Percentiles rank a stretch among this genome's conserved stretches.
phyloP scores from a whole-genome alignment of 345 rosid genomes.

The Lumnitzera littorea region DNA sequence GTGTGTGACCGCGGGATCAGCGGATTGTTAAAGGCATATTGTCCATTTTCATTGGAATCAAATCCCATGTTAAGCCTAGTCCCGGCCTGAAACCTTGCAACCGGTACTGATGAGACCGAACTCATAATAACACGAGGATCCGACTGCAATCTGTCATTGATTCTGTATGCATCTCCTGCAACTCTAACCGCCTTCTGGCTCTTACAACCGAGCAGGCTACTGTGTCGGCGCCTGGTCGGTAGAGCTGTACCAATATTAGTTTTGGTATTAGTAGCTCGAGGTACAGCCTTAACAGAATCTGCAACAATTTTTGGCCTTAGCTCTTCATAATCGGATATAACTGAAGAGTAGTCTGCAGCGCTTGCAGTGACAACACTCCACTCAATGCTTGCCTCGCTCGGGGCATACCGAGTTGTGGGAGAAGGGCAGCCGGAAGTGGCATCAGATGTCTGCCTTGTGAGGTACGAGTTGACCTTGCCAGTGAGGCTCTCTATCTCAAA shows the following conservation, averaged over 20 bases:
- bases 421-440: conserved; percentile 37
- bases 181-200: conserved; percentile 58
- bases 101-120: conserved; percentile 19
- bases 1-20: conserved; percentile 24
- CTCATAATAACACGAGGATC: neutral
- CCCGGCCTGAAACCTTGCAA: conserved; percentile 38
- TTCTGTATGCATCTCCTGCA: conserved; percentile 45
- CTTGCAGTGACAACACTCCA: conserved; percentile 92
- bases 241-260: conserved; percentile 15
- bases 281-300: conserved; percentile 23
- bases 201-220: conserved; percentile 59
- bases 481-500: conserved; percentile 79
- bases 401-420: conserved; percentile 51
- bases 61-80: conserved; percentile 23
- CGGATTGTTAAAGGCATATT: neutral
- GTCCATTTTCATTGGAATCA: conserved; percentile 24
- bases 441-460: conserved; percentile 50
- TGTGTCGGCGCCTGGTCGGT: conserved; percentile 22
- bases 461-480: conserved; percentile 50
- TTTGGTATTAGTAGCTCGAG: conserved; percentile 8
- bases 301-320: conserved; percentile 16
- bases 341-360: conserved; percentile 55
- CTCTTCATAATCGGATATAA: conserved; percentile 52
- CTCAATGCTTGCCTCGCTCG: conserved; percentile 83
- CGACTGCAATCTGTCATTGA: conserved; percentile 16